phyloP scores from a whole-genome alignment of 306 rosid species.

The Cicer cuneatum region DNA sequence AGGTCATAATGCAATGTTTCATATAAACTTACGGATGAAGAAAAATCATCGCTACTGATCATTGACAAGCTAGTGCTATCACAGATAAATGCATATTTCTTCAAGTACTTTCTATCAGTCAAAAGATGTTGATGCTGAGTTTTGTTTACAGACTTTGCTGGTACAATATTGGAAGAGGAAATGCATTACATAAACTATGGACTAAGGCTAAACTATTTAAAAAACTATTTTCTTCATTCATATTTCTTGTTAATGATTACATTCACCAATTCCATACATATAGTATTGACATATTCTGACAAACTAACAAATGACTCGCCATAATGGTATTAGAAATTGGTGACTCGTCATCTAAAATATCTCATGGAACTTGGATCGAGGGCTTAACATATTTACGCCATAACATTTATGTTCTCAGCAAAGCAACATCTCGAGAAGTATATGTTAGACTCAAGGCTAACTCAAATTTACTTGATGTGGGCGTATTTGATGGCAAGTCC shows the following conservation, averaged over 20 bases:
- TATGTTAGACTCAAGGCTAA: neutral
- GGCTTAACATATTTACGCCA: no score
- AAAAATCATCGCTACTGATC: neutral
- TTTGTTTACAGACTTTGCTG: neutral
- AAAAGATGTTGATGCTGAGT: neutral
- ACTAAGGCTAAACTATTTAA: no score
- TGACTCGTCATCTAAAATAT: no score
- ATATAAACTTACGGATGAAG: neutral
- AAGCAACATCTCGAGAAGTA: neutral
- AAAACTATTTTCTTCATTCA: no score
- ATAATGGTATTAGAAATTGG: no score
- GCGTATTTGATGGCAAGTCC: neutral
- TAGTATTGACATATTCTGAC: no score
- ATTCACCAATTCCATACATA: no score
- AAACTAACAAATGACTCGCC: no score
- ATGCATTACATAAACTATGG: no score
- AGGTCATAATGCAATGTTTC: constrained; percentile 36
- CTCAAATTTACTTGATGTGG: neutral
- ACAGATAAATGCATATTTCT: neutral
- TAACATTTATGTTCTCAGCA: neutral
- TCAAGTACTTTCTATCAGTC: neutral
- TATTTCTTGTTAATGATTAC: no score
- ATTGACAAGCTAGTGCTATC: neutral
- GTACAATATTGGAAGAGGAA: no score
- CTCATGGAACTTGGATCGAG: no score